phyloP scores from a whole-genome alignment of 169 alveolate species.

The Plasmodium falciparum region DNA sequence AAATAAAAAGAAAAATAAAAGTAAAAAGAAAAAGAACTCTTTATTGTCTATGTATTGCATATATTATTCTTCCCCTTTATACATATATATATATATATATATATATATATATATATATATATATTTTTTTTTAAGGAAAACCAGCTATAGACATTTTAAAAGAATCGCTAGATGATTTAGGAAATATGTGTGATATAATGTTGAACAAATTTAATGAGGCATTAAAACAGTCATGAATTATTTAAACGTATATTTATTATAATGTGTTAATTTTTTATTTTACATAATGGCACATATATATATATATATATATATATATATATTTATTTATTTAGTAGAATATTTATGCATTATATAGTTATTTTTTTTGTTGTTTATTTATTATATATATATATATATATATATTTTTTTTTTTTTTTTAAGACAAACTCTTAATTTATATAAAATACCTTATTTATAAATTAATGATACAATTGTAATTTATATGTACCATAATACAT shows the following conservation, averaged over 20 bases:
- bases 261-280: background rate
- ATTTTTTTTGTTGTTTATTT: background rate
- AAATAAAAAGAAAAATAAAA: too few species aligned
- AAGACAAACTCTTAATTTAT: too few species aligned
- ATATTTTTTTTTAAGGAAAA: slow-evolving; percentile 66
- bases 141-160: slow-evolving; percentile 83
- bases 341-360: too few species aligned
- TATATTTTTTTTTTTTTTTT: background rate
- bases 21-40: too few species aligned
- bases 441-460: too few species aligned
- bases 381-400: background rate
- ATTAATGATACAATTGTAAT: too few species aligned
- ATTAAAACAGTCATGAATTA: slow-evolving; percentile 32
- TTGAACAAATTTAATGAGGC: slow-evolving; percentile 79
- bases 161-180: slow-evolving; percentile 80
- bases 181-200: slow-evolving; percentile 80
- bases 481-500: too few species aligned
- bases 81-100: background rate
- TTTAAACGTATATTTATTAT: slow-evolving; percentile 4
- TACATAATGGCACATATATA: background rate
- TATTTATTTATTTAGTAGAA: background rate
- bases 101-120: too few species aligned
- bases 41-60: too few species aligned
- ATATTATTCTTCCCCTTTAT: background rate
- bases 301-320: background rate